Evolutionary conservation across 306 rosid species (phyloP).

Genomic region (Trifolium fragiferum): DNA sequence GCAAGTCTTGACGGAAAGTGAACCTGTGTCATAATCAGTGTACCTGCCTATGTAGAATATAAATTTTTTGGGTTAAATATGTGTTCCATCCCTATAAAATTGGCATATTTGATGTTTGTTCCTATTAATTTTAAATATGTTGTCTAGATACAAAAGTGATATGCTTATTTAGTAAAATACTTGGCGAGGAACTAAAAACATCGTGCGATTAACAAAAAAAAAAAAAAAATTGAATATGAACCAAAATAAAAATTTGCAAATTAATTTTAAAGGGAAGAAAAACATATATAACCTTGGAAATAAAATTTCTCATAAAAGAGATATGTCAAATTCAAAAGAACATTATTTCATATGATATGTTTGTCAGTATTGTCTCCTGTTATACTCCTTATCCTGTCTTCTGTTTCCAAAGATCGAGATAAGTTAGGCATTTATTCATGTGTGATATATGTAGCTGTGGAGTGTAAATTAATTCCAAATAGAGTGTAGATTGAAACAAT

Average conservation of each 20-base stretch:
- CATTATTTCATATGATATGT: background rate
- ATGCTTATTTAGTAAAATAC: background rate
- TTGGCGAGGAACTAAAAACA: background rate
- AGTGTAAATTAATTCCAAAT: conserved; percentile 30
- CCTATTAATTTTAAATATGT: background rate
- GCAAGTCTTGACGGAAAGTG: background rate
- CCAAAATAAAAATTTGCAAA: background rate
- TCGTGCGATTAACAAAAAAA: background rate
- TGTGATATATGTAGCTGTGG: background rate
- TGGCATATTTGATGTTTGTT: background rate
- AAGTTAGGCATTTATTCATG: background rate
- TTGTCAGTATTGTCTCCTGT: background rate
- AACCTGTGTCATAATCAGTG: background rate
- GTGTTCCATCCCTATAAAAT: background rate
- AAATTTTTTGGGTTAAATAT: background rate
- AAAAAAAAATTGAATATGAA: background rate
- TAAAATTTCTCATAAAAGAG: background rate
- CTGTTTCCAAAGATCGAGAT: background rate
- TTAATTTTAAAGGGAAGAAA: background rate
- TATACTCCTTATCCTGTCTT: background rate
- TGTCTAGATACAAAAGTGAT: background rate
- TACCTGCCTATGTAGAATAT: background rate
- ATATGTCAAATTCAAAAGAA: conserved; percentile 6
- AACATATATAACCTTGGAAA: background rate
- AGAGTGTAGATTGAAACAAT: conserved; percentile 31